phyloP scores from a whole-genome alignment of 1,284 basidiomycete species.

The Ustilago cynodontis region DNA sequence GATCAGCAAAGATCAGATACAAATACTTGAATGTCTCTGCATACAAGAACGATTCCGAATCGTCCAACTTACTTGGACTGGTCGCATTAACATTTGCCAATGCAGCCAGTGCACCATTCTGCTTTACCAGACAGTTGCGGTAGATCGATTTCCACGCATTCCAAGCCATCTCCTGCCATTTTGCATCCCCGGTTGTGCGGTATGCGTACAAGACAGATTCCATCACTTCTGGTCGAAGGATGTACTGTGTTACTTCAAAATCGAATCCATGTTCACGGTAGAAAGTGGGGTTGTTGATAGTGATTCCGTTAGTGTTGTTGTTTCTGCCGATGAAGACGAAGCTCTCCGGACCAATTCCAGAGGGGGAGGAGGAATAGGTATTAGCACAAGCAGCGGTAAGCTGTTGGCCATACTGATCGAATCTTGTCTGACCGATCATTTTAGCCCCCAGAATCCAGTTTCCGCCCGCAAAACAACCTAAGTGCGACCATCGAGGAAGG shows the following conservation, averaged over 20 bases:
- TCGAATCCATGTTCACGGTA: slow-evolving; percentile 57
- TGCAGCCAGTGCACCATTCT: slow-evolving; percentile 69
- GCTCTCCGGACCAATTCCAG: slow-evolving; percentile 60
- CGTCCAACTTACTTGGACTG: slow-evolving; percentile 45
- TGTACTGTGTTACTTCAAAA: slow-evolving; percentile 52
- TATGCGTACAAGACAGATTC: slow-evolving; percentile 60
- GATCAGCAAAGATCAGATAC: slow-evolving; percentile 62
- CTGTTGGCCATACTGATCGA: slow-evolving; percentile 54
- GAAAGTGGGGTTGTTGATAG: slow-evolving; percentile 42
- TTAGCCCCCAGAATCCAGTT: slow-evolving; percentile 64
- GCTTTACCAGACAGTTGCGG: slow-evolving; percentile 76
- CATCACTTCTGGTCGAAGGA: slow-evolving; percentile 63
- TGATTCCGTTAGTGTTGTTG: slow-evolving; percentile 45
- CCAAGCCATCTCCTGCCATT: slow-evolving; percentile 85
- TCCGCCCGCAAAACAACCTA: slow-evolving; percentile 61
- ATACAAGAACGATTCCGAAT: slow-evolving; percentile 59
- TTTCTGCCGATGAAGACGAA: slow-evolving; percentile 51
- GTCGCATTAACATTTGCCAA: slow-evolving; percentile 48
- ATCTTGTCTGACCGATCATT: slow-evolving; percentile 38
- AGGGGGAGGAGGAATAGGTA: slow-evolving; percentile 54
- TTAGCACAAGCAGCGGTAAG: slow-evolving; percentile 50
- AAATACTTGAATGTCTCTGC: slow-evolving; percentile 66
- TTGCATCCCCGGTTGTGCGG: slow-evolving; percentile 58
- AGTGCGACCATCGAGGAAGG: slow-evolving; percentile 54
- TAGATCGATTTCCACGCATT: slow-evolving; percentile 87